phyloP scores from a whole-genome alignment of 257 asterid genomes.

The Jaltomata sinuosa region DNA sequence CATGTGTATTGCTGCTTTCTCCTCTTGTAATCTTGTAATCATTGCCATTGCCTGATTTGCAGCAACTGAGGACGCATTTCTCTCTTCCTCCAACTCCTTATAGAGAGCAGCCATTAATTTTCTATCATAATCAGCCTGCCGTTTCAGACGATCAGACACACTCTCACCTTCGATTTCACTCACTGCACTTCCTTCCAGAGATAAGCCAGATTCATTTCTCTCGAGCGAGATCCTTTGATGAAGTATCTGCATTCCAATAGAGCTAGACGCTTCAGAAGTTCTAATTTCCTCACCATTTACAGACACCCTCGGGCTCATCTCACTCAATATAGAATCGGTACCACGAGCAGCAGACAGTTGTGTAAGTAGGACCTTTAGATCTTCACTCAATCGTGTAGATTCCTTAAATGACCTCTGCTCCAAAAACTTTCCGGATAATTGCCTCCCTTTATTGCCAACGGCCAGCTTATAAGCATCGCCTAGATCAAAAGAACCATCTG shows the following conservation, averaged over 20 bases:
- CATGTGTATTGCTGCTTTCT: slow-evolving; percentile 74
- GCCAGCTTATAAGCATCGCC: slow-evolving; percentile 82
- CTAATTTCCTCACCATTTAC: slow-evolving; percentile 44
- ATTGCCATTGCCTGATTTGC: slow-evolving; percentile 90
- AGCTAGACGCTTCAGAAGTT: slow-evolving; percentile 32
- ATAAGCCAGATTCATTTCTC: slow-evolving; percentile 71
- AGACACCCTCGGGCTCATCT: slow-evolving; percentile 54
- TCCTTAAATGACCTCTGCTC: slow-evolving; percentile 72
- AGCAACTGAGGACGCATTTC: slow-evolving; percentile 83
- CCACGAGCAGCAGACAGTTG: slow-evolving; percentile 65
- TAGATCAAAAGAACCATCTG: slow-evolving; percentile 44
- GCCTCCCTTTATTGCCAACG: slow-evolving; percentile 52
- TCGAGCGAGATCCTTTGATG: slow-evolving; percentile 72
- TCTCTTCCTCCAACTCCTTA: slow-evolving; percentile 81
- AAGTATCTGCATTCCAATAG: slow-evolving; percentile 41
- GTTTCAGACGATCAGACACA: slow-evolving; percentile 45
- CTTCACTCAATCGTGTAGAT: slow-evolving; percentile 62
- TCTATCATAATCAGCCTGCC: slow-evolving; percentile 80
- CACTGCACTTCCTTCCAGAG: slow-evolving; percentile 60
- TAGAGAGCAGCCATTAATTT: slow-evolving; percentile 45
- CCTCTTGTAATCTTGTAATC: slow-evolving; percentile 88
- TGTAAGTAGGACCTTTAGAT: slow-evolving; percentile 58
- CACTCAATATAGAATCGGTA: slow-evolving; percentile 27
- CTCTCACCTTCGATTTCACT: slow-evolving; percentile 85
- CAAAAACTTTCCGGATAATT: slow-evolving; percentile 61